Evolutionary conservation across 2,329 filamentous ascomycete species (phyloP), one percentile per base, ranked within the genome.

Genomic region (Amesomyces nigricolor): DNA sequence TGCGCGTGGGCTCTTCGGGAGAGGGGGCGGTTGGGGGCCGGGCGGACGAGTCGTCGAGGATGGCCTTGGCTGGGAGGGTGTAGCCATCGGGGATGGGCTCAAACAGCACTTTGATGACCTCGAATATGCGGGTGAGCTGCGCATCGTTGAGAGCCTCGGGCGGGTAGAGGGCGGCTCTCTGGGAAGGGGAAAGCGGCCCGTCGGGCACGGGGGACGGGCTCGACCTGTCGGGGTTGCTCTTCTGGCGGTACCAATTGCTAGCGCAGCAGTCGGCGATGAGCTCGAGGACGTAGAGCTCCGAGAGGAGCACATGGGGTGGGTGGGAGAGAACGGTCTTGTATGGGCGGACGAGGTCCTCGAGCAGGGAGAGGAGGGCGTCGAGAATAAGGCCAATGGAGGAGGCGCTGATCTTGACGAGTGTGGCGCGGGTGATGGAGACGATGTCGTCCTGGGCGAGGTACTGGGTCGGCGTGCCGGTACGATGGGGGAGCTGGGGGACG

Each of bases 241-340:
- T 65, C 42, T 50, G 64, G n/a, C 63, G 60, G 40, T 76, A 70
- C 82, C 83, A 86, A 65, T 84, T 78, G 51, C 78, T 77, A 49
- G 78, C 76, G 62, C 82, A 87, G 65, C 84, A 87, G 64, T 87
- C 83, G 65, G 83, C 81, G 37, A 83, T 75, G 42, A 87, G 72
- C 47, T 79, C 76, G 48, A 87, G 69, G n/a, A 86, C 72, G 63
- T 84, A 87, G 47, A 83, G 72, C 66, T 87, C 83, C 16, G 85
- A 86, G 46, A 81, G 75, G 32, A 86, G 71, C 50, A 87, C 75
- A 64, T 85, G 80, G 38, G 75, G 71, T 2, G 83, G 82, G 62
- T 84, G 82, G 19, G 72, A 70, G 45, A 75, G 68, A 53, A 80
- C 71, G 47, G 65, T 69, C 58, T 75, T 76, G 65, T 81, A 82